Base-by-base conservation (phyloP, 83 land plant genomes). In the Picea mariana region DNA sequence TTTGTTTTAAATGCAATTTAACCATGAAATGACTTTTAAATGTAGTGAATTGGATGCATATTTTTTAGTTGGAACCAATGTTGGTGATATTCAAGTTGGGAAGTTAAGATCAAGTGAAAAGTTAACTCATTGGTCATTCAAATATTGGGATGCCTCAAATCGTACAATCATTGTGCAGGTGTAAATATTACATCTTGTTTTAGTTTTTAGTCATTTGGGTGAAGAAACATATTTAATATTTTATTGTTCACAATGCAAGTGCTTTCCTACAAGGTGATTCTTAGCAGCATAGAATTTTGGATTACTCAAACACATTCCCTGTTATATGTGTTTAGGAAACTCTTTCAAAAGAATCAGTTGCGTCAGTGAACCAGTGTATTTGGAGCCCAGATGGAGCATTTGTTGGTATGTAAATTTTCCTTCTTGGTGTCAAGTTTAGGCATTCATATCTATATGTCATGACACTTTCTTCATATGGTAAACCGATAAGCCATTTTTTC, bases 341-440 rank as follows among this genome's bases (percentile, higher is more conserved):
- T 38, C 83, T 94, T 83, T 63, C 91, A 75, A 95, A 93, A 69
- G 91, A 95, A 79, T 90, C 93, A 18, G 84, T 87, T 38, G 86
- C 90, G 58, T 89, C 91, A 73, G 96, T 93, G 3, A 93, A 91
- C 83, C 84, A 94, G 49, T 87, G 88, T 79, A 85, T 93, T 17
- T 95, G 96, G 98, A 89, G 89, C 80, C 94, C 96, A 26, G 98
- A 95, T 79, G 98, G 96, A 82, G 79, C 88, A 24, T 83, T 91
- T 44, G 83, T 95, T 79, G 96, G 98, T 94, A 84, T 3, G 61
- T 4, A 18, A 34, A n/a, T 38, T 7, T 75, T 18, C 34, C 18
- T 75, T 20, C 34, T 34, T 75, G 16, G 44, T 75, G 3, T 20
- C 18, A 20, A 13, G 8, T 27, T 75, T 34, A 75, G 42, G 27